A percentile compares a stretch with the other conserved stretches of the same genome.
These are phyloP conservation scores for Neoconidiobolus thromboides DNA, from an alignment of 371 early-diverging fungal genomes.

Conservation along the genomic window DNA sequence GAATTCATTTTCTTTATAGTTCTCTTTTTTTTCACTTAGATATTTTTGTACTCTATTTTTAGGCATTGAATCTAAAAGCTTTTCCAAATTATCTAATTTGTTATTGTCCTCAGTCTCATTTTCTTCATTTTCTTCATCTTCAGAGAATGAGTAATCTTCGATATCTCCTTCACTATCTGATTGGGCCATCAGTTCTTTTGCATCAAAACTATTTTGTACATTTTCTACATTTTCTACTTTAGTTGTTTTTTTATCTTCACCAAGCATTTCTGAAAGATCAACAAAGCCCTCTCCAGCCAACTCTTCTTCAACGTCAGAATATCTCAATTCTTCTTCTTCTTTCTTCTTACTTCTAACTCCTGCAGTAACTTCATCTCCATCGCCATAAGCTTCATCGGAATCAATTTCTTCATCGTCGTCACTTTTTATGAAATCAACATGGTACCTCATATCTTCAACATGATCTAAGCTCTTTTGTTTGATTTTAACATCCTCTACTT, in stretches of 20 bases:
- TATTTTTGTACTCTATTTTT: constrained; percentile 21
- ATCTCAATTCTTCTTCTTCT: constrained; percentile 18
- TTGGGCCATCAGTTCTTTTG: neutral
- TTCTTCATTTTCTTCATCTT: constrained; percentile 20
- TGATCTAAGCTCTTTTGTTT: constrained; percentile 23
- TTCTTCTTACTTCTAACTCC: constrained; percentile 17
- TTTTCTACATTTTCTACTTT: constrained; percentile 10
- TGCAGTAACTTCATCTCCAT: constrained; percentile 12
- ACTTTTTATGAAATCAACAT: constrained; percentile 31
- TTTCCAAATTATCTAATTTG: neutral
- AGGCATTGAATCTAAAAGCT: constrained; percentile 7
- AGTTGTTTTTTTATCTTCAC: constrained; percentile 12
- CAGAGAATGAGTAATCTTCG: neutral
- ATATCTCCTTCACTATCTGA: neutral
- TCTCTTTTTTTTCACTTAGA: constrained; percentile 42
- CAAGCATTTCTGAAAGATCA: constrained; percentile 38
- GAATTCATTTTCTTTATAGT: constrained; percentile 57
- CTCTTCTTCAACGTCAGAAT: constrained; percentile 19
- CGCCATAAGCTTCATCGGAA: constrained; percentile 54
- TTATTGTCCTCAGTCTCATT: constrained; percentile 6
- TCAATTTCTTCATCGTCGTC: constrained; percentile 83
- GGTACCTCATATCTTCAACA: constrained; percentile 44
- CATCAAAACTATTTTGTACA: constrained; percentile 5
- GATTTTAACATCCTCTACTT: constrained; percentile 10
- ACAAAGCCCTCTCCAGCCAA: constrained; percentile 25